Base-by-base conservation (phyloP, 2,329 filamentous ascomycete species). In the Diaporthe ilicicola region DNA sequence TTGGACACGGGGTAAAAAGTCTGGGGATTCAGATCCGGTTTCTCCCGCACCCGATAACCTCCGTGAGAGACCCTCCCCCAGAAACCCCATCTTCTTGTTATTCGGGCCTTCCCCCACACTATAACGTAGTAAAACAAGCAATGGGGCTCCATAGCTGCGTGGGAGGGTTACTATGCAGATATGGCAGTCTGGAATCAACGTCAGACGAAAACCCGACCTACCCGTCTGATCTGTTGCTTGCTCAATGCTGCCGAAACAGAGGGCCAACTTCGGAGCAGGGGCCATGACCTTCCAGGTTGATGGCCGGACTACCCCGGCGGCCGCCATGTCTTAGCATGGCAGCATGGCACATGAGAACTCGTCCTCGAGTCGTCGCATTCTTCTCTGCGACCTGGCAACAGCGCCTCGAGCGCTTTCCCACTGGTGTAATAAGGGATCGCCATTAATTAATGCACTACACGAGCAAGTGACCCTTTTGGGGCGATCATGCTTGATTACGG, bases 1-100 rank as follows among this genome's bases (percentile, higher is more conserved):
- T 29, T 27, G 37, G 32, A 55, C 22, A 64, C 44, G 59, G 59
- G 59, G 59, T 50, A 64, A 64, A 34, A 64, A 64, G 44, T 50
- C 59, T 50, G 42, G 59, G 59, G 59, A 50, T 37, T 50, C 1
- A 42, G 59, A 37, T 37, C 59, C 59, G 59, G 29, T 64, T 64
- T n/a, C 59, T 7, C 22, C 59, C 59, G 59, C 50, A 10, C 44
- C 59, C 44, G 59, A 64, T 42, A 22, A 32, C 19, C 32, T 34
- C 59, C 59, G 27, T 61, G n/a, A 46, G n/a, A 46, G 15, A 46
- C 39, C 32, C 44, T 2, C 32, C 32, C 32, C 32, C 32, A 4
- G 32, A 9, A 9, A 9, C 32, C 32, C 32, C 39, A 37, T 9
- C 24, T 61, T 61, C 39, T 15, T 37, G 22, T 24, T 34, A 32